Percentiles rank a stretch among this genome's conserved stretches.
These are phyloP conservation scores for Cladobotryum protrusum DNA, from an alignment of 2,329 filamentous ascomycete species.

Conservation along the genomic window DNA sequence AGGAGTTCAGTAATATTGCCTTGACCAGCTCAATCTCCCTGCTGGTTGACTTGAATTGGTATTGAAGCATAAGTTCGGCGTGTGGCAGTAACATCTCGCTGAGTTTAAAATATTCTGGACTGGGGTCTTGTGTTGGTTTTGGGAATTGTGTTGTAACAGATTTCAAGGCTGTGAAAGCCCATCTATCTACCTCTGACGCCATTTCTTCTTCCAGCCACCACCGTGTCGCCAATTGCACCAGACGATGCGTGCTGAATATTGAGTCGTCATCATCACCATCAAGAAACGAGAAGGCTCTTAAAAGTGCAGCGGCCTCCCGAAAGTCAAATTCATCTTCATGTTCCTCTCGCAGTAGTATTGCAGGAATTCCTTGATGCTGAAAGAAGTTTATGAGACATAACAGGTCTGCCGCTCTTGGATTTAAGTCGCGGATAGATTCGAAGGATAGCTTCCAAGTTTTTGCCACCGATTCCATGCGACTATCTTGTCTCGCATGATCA, in stretches of 20 bases:
- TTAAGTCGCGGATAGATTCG: constrained; percentile 2
- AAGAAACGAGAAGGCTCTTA: constrained; percentile 9
- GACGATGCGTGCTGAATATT: constrained; percentile 7
- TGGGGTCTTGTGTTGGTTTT: neutral
- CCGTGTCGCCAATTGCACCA: constrained; percentile 7
- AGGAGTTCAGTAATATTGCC: constrained; percentile 4
- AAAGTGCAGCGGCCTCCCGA: constrained; percentile 1
- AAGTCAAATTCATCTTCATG: constrained; percentile 2
- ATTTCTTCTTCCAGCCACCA: constrained; percentile 10
- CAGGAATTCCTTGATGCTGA: constrained; percentile 9
- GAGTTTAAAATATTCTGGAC: neutral
- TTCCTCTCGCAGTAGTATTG: constrained; percentile 1
- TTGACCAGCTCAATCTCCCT: neutral
- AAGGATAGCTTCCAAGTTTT: constrained; percentile 7
- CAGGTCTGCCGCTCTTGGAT: constrained; percentile 7
- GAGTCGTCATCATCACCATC: constrained; percentile 3
- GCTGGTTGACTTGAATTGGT: constrained; percentile 2
- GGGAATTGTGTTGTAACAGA: constrained; percentile 3
- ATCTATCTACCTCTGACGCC: constrained; percentile 1
- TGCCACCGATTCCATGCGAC: constrained; percentile 1
- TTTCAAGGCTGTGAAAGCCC: constrained; percentile 6
- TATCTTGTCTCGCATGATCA: neutral
- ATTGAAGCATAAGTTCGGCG: constrained; percentile 7
- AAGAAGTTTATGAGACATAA: constrained; percentile 9
- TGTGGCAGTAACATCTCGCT: constrained; percentile 7